These are phyloP conservation scores for Phytopythium chamaehyphon DNA, from an alignment of 352 stramenopile species.

Conservation along the genomic window DNA sequence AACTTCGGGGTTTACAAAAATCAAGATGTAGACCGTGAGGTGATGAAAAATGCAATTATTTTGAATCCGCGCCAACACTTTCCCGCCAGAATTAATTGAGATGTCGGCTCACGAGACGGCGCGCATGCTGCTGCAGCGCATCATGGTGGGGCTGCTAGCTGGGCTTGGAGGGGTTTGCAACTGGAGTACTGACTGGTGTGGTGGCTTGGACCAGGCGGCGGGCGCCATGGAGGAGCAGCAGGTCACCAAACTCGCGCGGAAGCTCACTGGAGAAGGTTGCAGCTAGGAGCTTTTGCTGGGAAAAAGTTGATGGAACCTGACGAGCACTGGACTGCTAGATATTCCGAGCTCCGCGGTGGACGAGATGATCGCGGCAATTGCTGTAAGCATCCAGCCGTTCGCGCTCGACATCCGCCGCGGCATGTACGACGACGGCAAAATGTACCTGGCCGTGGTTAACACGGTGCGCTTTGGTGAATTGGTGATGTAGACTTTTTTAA, in stretches of 20 bases:
- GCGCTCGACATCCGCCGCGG: slow-evolving; percentile 66
- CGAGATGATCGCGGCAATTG: slow-evolving; percentile 59
- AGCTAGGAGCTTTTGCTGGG: too few species aligned
- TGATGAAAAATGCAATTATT: too few species aligned
- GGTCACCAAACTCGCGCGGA: slow-evolving; percentile 41
- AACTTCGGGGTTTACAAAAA: too few species aligned
- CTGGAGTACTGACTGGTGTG: neutral
- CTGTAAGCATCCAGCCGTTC: slow-evolving; percentile 52
- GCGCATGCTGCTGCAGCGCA: slow-evolving; percentile 70
- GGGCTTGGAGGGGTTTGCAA: neutral
- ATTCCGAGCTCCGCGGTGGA: slow-evolving; percentile 50
- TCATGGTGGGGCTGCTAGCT: slow-evolving; percentile 37
- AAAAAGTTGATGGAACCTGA: too few species aligned
- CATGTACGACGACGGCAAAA: slow-evolving; percentile 81
- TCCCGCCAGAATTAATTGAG: slow-evolving; percentile 11
- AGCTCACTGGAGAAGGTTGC: slow-evolving; percentile 73
- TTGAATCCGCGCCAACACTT: too few species aligned
- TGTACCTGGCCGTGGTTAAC: slow-evolving; percentile 79
- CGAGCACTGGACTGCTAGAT: slow-evolving; percentile 20
- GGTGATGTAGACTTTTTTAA: neutral
- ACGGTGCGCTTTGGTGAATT: slow-evolving; percentile 30
- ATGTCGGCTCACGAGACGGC: slow-evolving; percentile 55
- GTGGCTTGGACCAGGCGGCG: slow-evolving; percentile 30
- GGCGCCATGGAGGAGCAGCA: slow-evolving; percentile 66
- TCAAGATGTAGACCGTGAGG: too few species aligned